phyloP scores from a whole-genome alignment of 805 yeast species.

The Hermanozyma aechmeae region DNA sequence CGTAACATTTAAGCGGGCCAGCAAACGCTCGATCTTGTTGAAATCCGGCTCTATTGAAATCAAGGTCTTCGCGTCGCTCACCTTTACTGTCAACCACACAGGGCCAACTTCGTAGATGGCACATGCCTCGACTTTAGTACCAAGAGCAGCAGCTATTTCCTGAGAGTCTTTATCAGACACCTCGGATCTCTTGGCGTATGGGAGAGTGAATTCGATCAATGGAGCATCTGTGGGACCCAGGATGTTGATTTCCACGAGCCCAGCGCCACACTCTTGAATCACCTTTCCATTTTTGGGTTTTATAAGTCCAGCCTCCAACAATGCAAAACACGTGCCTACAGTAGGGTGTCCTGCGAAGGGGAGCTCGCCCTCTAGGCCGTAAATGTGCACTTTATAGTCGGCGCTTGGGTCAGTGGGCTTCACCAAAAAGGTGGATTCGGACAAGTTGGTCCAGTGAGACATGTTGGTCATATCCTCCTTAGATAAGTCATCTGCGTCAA shows the following conservation, averaged over 20 bases:
- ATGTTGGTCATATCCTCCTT: slow-evolving; percentile 35
- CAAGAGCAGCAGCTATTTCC: slow-evolving; percentile 4
- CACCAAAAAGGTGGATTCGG: slow-evolving; percentile 47
- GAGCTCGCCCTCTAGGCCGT: slow-evolving; percentile 36
- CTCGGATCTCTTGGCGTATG: slow-evolving; percentile 7
- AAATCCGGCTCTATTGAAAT: slow-evolving; percentile 22
- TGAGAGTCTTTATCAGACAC: slow-evolving; percentile 4
- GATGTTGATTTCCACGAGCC: slow-evolving; percentile 27
- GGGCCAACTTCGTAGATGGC: slow-evolving; percentile 36
- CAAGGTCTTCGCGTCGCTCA: slow-evolving; percentile 22
- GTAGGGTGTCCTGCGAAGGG: slow-evolving; percentile 65
- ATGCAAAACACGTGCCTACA: slow-evolving; percentile 41
- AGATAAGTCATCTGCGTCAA: slow-evolving; percentile 29
- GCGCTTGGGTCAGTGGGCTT: slow-evolving; percentile 29
- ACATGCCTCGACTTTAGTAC: slow-evolving; percentile 11
- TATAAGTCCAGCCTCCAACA: slow-evolving; percentile 27
- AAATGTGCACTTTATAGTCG: slow-evolving; percentile 43
- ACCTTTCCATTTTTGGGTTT: slow-evolving; percentile 16
- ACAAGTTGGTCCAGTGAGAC: slow-evolving; percentile 52
- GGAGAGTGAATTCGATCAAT: slow-evolving; percentile 20
- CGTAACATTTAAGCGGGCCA: slow-evolving; percentile 9
- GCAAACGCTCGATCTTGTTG: slow-evolving; percentile 10
- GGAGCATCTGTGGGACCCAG: no score
- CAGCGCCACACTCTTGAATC: slow-evolving; percentile 38
- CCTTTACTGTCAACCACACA: slow-evolving; percentile 31